Evolutionary conservation across 495 filamentous ascomycete genomes (phyloP).

Genomic region (Apiosordaria backusii): DNA sequence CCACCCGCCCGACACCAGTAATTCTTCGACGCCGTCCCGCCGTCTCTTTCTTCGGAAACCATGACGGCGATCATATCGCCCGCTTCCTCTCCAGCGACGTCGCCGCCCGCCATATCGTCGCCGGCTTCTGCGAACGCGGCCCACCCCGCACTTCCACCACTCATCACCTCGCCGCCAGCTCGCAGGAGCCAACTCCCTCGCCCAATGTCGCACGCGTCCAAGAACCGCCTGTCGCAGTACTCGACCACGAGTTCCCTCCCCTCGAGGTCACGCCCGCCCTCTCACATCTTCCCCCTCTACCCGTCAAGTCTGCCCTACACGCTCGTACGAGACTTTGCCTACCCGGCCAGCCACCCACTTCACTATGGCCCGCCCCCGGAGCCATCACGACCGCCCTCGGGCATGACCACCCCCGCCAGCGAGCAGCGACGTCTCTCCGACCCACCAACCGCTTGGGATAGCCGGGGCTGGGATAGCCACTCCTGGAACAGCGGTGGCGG

Average conservation of each 20-base stretch:
- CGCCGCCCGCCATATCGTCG: slow-evolving; percentile 50
- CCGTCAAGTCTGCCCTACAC: slow-evolving; percentile 87
- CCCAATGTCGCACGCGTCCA: slow-evolving; percentile 65
- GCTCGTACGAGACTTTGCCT: slow-evolving; percentile 93
- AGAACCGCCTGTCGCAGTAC: slow-evolving; percentile 64
- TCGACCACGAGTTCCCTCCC: slow-evolving; percentile 65
- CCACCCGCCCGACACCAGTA: slow-evolving; percentile 14
- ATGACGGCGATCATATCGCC: slow-evolving; percentile 61
- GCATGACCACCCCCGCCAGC: slow-evolving; percentile 79
- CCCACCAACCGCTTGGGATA: slow-evolving; percentile 63
- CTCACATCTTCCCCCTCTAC: slow-evolving; percentile 76
- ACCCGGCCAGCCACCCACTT: slow-evolving; percentile 73
- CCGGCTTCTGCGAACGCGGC: slow-evolving; percentile 46
- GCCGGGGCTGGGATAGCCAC: slow-evolving; percentile 48
- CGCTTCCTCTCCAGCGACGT: slow-evolving; percentile 49
- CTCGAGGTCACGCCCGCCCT: slow-evolving; percentile 70
- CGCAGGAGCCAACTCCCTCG: slow-evolving; percentile 59
- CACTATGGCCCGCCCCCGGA: slow-evolving; percentile 92
- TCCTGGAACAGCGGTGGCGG: slow-evolving; percentile 38
- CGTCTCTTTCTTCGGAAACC: slow-evolving; percentile 13
- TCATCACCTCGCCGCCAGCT: slow-evolving; percentile 57
- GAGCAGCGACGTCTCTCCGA: slow-evolving; percentile 79
- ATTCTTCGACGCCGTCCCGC: slow-evolving; percentile 9
- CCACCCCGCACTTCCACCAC: slow-evolving; percentile 57
- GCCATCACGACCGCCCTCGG: slow-evolving; percentile 62